These are phyloP conservation scores for Fusarium xyrophilum DNA, from an alignment of 2,329 filamentous ascomycete species.

Conservation along the genomic window DNA sequence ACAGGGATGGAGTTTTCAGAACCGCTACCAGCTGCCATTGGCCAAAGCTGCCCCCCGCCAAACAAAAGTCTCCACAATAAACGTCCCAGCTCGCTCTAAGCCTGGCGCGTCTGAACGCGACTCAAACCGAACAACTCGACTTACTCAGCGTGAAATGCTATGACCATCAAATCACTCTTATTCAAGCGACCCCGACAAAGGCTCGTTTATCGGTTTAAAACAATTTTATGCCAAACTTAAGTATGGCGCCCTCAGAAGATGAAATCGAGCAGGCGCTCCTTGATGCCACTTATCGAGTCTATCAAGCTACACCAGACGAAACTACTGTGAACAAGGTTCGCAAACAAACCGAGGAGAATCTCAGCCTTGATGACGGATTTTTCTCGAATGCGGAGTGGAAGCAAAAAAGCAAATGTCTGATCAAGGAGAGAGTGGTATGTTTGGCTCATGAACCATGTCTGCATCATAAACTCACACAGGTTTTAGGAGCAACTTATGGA, in stretches of 20 bases:
- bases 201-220: background rate
- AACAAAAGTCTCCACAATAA: slow-evolving; percentile 16
- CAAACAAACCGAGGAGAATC: slow-evolving; percentile 56
- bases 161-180: background rate
- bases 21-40: slow-evolving; percentile 23
- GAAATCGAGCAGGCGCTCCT: slow-evolving; percentile 56
- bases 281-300: slow-evolving; percentile 56
- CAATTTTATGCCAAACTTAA: background rate
- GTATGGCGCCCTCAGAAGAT: slow-evolving; percentile 53
- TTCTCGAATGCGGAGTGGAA: slow-evolving; percentile 62
- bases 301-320: slow-evolving; percentile 52
- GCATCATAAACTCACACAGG: background rate
- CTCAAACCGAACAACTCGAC: slow-evolving; percentile 24
- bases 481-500: slow-evolving; percentile 48
- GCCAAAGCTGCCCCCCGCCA: slow-evolving; percentile 29
- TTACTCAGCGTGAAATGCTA: background rate
- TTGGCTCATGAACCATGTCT: background rate
- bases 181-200: background rate
- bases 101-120: slow-evolving; percentile 33
- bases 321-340: slow-evolving; percentile 66
- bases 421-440: slow-evolving; percentile 62
- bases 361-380: slow-evolving; percentile 59
- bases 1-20: slow-evolving; percentile 2
- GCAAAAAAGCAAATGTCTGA: slow-evolving; percentile 63
- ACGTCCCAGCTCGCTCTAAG: slow-evolving; percentile 12